These are phyloP conservation scores for Suillus placidus DNA, from an alignment of 768 basidiomycete species.

Conservation along the genomic window DNA sequence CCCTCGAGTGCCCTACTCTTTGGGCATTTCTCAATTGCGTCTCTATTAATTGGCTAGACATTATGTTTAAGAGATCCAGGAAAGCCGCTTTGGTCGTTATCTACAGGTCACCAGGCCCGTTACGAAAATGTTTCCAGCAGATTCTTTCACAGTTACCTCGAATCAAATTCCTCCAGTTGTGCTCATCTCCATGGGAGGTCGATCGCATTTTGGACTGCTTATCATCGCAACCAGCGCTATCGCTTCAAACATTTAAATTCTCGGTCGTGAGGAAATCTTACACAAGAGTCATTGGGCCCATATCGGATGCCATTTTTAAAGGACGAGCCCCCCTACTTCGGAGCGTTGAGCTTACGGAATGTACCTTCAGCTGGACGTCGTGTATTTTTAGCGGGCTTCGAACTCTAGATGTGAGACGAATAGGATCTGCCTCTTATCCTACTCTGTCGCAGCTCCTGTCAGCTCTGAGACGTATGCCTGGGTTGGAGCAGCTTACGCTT, in stretches of 20 bases:
- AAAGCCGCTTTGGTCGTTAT: slow-evolving; percentile 34
- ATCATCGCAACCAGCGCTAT: slow-evolving; percentile 31
- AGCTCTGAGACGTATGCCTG: slow-evolving; percentile 1
- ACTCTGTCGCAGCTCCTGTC: background rate
- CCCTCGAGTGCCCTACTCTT: slow-evolving; percentile 53
- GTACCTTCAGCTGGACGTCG: slow-evolving; percentile 40
- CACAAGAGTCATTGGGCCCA: slow-evolving; percentile 19
- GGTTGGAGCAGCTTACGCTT: background rate
- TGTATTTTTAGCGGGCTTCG: slow-evolving; percentile 36
- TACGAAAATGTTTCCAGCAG: background rate
- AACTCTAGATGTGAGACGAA: background rate
- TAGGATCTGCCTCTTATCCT: background rate
- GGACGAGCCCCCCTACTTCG: slow-evolving; percentile 39
- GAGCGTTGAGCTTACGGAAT: slow-evolving; percentile 37
- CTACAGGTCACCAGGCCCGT: slow-evolving; percentile 28
- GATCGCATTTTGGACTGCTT: slow-evolving; percentile 28
- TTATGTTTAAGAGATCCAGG: slow-evolving; percentile 49
- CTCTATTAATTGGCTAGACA: slow-evolving; percentile 41
- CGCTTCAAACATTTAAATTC: slow-evolving; percentile 36
- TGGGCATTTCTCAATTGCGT: slow-evolving; percentile 52
- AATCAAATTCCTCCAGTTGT: slow-evolving; percentile 37
- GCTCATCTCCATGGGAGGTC: slow-evolving; percentile 12
- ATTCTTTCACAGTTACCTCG: slow-evolving; percentile 38
- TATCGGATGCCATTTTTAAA: slow-evolving; percentile 33
- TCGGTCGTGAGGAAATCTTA: slow-evolving; percentile 22